phyloP scores from a whole-genome alignment of 352 stramenopile genomes.

The Phytophthora niederhauseri region DNA sequence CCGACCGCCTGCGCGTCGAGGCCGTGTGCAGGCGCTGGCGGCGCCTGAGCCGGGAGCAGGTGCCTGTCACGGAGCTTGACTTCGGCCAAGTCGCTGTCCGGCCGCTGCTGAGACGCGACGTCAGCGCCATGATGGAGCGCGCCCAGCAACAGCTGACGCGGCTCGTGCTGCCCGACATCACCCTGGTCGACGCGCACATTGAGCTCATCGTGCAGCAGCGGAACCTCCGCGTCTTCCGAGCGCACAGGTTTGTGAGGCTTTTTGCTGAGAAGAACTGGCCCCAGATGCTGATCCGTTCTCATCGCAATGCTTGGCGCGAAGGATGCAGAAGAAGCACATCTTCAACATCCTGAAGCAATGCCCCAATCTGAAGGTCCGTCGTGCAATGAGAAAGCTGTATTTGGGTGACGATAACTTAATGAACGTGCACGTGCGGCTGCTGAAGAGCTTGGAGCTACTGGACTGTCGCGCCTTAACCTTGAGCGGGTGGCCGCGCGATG shows the following conservation, averaged over 20 bases:
- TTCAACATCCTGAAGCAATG: constrained; percentile 49
- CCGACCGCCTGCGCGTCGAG: constrained; percentile 57
- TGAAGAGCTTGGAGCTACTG: constrained; percentile 61
- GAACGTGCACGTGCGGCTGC: not conserved
- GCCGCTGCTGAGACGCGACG: constrained; percentile 34
- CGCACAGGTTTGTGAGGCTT: constrained; percentile 43
- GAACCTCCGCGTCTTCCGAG: constrained; percentile 50
- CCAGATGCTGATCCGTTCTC: constrained; percentile 18
- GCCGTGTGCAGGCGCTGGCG: constrained; percentile 65
- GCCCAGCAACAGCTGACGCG: constrained; percentile 37
- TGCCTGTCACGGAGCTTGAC: constrained; percentile 55
- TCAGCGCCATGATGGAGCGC: constrained; percentile 47
- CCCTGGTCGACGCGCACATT: constrained; percentile 50
- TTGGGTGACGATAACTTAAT: constrained; percentile 10
- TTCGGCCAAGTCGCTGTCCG: constrained; percentile 43
- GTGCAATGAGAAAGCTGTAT: not conserved
- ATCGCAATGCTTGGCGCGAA: constrained; percentile 22
- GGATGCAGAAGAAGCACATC: constrained; percentile 61
- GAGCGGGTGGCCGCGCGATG: constrained; percentile 44
- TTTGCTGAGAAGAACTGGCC: constrained; percentile 1
- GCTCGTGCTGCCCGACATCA: constrained; percentile 53
- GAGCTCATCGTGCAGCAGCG: constrained; percentile 42
- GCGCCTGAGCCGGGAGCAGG: constrained; percentile 39
- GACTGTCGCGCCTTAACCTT: constrained; percentile 60
- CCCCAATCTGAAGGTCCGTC: constrained; percentile 37